Percentiles rank a stretch among this genome's conserved stretches.
These are phyloP conservation scores for Phytopythium ostracodes DNA, from an alignment of 352 stramenopile species.

Conservation along the genomic window DNA sequence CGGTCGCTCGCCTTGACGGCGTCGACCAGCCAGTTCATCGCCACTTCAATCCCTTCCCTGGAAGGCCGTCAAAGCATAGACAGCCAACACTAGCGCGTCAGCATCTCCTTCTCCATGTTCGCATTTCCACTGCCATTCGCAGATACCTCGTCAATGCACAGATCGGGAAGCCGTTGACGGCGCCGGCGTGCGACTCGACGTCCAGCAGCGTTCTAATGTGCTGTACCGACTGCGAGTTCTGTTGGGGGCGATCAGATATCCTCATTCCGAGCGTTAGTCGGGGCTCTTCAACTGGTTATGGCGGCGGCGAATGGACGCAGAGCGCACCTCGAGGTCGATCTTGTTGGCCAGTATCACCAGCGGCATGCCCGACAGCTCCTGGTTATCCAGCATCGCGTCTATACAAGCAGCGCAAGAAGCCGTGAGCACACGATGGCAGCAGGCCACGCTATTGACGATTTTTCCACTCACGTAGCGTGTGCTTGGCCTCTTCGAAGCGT, in stretches of 20 bases:
- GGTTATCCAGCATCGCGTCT: conserved; percentile 80
- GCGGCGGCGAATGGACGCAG: not conserved
- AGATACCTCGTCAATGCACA: conserved; percentile 55
- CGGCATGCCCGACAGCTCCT: conserved; percentile 75
- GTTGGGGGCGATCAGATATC: not conserved
- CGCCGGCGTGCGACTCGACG: conserved; percentile 33
- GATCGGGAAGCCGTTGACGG: conserved; percentile 44
- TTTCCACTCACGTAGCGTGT: conserved; percentile 64
- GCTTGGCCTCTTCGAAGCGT: conserved; percentile 88
- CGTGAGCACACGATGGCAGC: not conserved
- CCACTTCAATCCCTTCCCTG: conserved; percentile 62
- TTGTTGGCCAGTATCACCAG: conserved; percentile 91
- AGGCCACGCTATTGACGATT: not conserved
- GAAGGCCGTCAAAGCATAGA: not conserved
- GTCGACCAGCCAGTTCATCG: conserved; percentile 73
- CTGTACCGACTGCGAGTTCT: conserved; percentile 35
- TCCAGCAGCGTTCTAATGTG: conserved; percentile 41
- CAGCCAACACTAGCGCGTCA: too few species aligned
- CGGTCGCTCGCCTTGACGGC: conserved; percentile 67
- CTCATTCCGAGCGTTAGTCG: not conserved
- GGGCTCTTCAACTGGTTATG: too few species aligned
- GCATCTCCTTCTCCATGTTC: not conserved
- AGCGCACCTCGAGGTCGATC: conserved; percentile 68
- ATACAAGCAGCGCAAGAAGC: conserved; percentile 3
- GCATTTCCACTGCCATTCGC: not conserved